A percentile compares a stretch with the other conserved stretches of the same genome.
Conservation (phyloP, 2,329 filamentous ascomycete genomes). For the Chrysoporthe cubensis region DNA sequence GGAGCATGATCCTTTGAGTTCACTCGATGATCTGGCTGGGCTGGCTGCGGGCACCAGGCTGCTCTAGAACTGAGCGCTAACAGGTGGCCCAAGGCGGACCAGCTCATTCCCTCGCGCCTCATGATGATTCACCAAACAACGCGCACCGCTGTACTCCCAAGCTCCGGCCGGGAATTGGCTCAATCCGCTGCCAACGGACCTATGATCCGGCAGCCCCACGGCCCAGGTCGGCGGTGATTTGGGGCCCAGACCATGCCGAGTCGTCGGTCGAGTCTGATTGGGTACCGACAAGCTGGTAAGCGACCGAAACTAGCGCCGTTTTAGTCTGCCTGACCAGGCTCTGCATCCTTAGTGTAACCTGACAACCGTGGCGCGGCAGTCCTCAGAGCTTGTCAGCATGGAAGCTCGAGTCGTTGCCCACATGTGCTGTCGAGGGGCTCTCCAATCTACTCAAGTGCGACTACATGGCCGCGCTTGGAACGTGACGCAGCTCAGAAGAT, state of each 20-base stretch:
- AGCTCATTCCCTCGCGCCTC: background rate
- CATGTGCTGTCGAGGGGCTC: slow-evolving; percentile 5
- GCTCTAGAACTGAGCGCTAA: background rate
- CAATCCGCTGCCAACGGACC: background rate
- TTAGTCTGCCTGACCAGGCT: slow-evolving; percentile 16
- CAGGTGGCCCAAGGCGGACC: background rate
- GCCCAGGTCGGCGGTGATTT: slow-evolving; percentile 8
- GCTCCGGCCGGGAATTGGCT: background rate
- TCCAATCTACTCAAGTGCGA: background rate
- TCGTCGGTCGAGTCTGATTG: slow-evolving; percentile 9
- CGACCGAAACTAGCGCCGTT: slow-evolving; percentile 24
- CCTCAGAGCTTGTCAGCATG: background rate
- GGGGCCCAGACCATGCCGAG: slow-evolving; percentile 7
- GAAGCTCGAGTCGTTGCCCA: slow-evolving; percentile 1
- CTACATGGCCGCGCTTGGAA: slow-evolving; percentile 5
- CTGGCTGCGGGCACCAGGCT: background rate
- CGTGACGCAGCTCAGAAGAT: background rate
- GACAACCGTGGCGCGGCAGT: background rate
- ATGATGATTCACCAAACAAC: background rate
- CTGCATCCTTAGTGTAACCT: background rate
- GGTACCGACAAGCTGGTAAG: slow-evolving; percentile 25
- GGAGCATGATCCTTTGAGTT: background rate
- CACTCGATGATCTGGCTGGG: background rate
- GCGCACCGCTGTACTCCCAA: background rate
- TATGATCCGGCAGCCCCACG: slow-evolving; percentile 14